Conservation (phyloP, 2,329 filamentous ascomycete genomes). For the Monosporascus sp. region DNA sequence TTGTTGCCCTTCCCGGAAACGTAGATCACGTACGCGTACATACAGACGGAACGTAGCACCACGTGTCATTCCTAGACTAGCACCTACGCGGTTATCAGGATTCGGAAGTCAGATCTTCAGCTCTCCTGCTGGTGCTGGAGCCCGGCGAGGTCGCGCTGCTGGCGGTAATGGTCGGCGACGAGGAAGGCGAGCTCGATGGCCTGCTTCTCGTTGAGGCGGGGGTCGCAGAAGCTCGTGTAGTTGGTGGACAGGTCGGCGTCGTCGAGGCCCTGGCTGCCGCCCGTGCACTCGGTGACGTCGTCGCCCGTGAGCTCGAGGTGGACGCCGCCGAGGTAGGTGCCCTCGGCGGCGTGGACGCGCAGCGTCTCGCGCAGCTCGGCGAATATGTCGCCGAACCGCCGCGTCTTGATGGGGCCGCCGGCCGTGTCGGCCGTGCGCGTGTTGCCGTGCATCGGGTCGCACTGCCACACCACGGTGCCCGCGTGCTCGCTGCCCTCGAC, state of each 20-base stretch:
- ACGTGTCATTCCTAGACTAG: no score
- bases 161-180: constrained; percentile 72
- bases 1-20: no score
- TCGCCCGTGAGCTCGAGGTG: constrained; percentile 95
- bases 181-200: constrained; percentile 91
- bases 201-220: constrained; percentile 94
- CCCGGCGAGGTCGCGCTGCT: constrained; percentile 22
- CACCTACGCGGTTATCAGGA: no score
- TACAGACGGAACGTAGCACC: no score
- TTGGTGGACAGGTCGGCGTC: constrained; percentile 86
- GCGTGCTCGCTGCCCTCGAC: constrained; percentile 73
- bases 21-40: no score
- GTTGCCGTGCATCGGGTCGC: constrained; percentile 97
- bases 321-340: constrained; percentile 85
- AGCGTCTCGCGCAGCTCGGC: constrained; percentile 80
- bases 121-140: neutral
- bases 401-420: constrained; percentile 68
- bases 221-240: constrained; percentile 96
- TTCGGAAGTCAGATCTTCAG: no score
- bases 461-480: constrained; percentile 82
- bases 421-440: constrained; percentile 61
- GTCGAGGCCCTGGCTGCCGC: constrained; percentile 78
- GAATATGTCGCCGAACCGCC: constrained; percentile 86
- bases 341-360: constrained; percentile 74
- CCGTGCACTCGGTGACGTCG: constrained; percentile 91